Evolutionary conservation across 2,329 filamentous ascomycete species (phyloP).

Genomic region (Alternaria alternata): DNA sequence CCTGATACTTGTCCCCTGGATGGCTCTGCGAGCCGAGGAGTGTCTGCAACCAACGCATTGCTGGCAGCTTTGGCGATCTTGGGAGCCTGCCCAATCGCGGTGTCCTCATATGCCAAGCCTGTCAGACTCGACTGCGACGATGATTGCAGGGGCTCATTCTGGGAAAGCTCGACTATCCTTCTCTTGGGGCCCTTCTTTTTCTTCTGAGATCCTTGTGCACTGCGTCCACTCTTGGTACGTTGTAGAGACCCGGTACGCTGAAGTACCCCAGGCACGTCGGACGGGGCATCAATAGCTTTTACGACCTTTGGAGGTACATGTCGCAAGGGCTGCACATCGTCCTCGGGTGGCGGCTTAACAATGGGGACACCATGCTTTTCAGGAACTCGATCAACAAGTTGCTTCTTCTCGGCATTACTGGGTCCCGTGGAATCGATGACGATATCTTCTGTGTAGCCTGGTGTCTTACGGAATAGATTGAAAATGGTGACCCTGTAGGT

Average conservation of each 20-base stretch:
- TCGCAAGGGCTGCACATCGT: slow-evolving; percentile 66
- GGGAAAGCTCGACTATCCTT: slow-evolving; percentile 66
- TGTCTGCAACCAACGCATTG: slow-evolving; percentile 23
- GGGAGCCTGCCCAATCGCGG: slow-evolving; percentile 28
- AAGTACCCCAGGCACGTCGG: slow-evolving; percentile 26
- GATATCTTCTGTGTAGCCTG: slow-evolving; percentile 90
- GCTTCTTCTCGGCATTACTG: slow-evolving; percentile 83
- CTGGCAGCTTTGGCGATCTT: slow-evolving; percentile 23
- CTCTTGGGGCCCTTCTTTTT: slow-evolving; percentile 67
- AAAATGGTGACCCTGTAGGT: slow-evolving; percentile 91
- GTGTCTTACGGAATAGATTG: slow-evolving; percentile 90
- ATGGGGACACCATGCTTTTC: slow-evolving; percentile 80
- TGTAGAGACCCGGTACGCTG: slow-evolving; percentile 42
- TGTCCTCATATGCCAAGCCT: slow-evolving; percentile 39
- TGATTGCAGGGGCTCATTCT: slow-evolving; percentile 52
- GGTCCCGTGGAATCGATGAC: slow-evolving; percentile 86
- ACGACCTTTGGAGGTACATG: slow-evolving; percentile 65
- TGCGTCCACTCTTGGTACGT: slow-evolving; percentile 47
- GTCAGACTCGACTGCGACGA: slow-evolving; percentile 36
- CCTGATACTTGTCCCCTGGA: slow-evolving; percentile 30
- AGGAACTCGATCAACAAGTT: slow-evolving; percentile 80
- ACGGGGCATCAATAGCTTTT: slow-evolving; percentile 34
- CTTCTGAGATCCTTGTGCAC: slow-evolving; percentile 58
- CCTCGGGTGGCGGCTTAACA: slow-evolving; percentile 72
- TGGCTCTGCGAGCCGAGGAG: slow-evolving; percentile 40